These are phyloP conservation scores for Geotrichum bryndzae DNA, from an alignment of 1,139 yeast species.

Conservation along the genomic window DNA sequence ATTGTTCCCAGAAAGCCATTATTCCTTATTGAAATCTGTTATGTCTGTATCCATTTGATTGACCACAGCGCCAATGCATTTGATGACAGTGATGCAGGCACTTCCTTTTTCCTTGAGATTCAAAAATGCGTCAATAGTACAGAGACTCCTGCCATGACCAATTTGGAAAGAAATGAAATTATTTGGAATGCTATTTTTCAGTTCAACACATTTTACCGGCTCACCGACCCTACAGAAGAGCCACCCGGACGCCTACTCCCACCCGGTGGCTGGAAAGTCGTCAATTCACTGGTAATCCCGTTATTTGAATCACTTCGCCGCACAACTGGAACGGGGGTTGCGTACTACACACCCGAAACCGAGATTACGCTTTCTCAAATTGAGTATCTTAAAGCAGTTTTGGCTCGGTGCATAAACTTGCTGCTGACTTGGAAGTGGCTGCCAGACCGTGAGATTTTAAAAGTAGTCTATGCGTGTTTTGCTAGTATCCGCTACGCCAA, in stretches of 20 bases:
- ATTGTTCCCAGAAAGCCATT: not conserved
- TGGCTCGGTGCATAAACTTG: constrained; percentile 10
- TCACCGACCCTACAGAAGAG: not conserved
- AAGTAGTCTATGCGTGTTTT: constrained; percentile 8
- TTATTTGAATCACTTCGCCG: constrained; percentile 4
- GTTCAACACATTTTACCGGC: constrained; percentile 8
- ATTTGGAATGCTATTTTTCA: constrained; percentile 12
- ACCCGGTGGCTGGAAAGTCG: constrained; percentile 9
- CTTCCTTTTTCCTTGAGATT: constrained; percentile 2
- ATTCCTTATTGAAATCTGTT: constrained; percentile 6
- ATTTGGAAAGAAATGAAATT: constrained; percentile 8
- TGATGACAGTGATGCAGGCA: not conserved
- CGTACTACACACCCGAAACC: not conserved
- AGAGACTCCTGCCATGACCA: not conserved
- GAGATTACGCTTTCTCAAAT: constrained; percentile 1
- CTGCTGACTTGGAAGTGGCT: constrained; percentile 13
- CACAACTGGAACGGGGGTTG: not conserved
- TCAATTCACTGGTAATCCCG: constrained; percentile 11
- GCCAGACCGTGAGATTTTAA: constrained; percentile 11
- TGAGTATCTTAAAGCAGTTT: constrained; percentile 11
- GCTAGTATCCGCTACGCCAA: constrained; percentile 13
- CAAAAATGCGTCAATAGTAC: constrained; percentile 4
- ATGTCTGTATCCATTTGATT: constrained; percentile 8
- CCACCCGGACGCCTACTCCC: not conserved
- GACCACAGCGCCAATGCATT: not conserved